phyloP scores from a whole-genome alignment of 139 green algal species.

The Zygnema circumcarinatum region DNA sequence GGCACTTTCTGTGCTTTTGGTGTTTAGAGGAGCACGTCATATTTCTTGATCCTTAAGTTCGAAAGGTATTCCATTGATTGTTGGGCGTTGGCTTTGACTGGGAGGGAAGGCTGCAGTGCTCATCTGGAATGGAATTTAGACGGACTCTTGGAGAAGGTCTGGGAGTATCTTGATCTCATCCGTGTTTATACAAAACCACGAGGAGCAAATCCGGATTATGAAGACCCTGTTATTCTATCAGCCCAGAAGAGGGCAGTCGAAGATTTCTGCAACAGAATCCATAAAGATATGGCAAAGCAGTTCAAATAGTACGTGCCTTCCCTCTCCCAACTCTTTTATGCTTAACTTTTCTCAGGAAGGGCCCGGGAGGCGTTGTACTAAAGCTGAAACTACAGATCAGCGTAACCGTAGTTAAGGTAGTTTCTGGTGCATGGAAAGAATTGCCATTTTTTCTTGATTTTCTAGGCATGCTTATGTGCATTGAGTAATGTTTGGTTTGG shows the following conservation, averaged over 20 bases:
- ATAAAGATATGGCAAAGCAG: constrained; percentile 87
- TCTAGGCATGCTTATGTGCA: not conserved
- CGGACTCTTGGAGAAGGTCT: constrained; percentile 92
- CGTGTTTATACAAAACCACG: constrained; percentile 72
- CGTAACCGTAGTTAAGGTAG: not conserved
- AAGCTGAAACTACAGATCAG: not conserved
- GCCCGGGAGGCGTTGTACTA: not conserved
- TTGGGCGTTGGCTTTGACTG: no score
- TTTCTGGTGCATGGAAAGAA: no score
- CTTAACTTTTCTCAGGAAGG: not conserved
- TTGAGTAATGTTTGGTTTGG: not conserved
- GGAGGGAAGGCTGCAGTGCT: constrained; percentile 28
- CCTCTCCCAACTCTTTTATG: not conserved
- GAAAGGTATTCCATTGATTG: no score
- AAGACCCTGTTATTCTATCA: constrained; percentile 79
- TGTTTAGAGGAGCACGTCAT: no score
- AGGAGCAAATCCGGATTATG: constrained; percentile 94
- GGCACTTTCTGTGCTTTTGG: no score
- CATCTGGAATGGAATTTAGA: constrained; percentile 68
- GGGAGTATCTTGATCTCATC: constrained; percentile 94
- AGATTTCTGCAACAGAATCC: constrained; percentile 90
- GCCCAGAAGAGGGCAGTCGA: constrained; percentile 78
- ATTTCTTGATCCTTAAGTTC: no score
- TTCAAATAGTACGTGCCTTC: constrained; percentile 84
- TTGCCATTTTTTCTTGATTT: no score